These are phyloP conservation scores for Balamuthia mandrillaris DNA, from an alignment of 208 protist genomes.

Conservation along the genomic window DNA sequence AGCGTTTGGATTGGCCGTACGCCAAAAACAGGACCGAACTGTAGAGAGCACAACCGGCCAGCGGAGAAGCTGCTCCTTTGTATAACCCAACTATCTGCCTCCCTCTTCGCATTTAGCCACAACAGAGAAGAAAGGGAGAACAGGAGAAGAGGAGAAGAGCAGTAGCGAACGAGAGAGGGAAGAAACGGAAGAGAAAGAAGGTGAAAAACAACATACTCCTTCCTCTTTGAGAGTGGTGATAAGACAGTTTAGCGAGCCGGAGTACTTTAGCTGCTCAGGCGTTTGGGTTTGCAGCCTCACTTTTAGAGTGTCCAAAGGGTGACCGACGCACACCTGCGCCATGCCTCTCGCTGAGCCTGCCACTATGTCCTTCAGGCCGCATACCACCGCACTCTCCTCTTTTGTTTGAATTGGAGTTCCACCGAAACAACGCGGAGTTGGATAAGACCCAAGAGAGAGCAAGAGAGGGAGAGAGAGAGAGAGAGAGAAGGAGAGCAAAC, in stretches of 20 bases:
- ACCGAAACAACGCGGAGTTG: no score
- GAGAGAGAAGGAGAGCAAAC: no score
- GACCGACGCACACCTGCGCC: conserved; percentile 13
- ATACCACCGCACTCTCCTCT: no score
- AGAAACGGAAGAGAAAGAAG: no score
- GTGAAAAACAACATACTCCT: not conserved
- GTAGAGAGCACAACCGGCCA: conserved; percentile 26
- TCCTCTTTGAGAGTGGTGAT: conserved; percentile 33
- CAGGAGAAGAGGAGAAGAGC: no score
- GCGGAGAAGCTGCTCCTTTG: conserved; percentile 29
- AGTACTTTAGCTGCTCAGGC: not conserved
- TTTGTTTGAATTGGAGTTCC: no score
- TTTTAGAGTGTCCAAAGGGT: conserved; percentile 29
- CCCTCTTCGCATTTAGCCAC: no score
- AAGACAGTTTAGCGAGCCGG: conserved; percentile 1
- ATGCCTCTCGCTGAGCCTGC: conserved; percentile 14
- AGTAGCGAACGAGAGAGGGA: no score
- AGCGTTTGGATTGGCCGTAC: conserved; percentile 8
- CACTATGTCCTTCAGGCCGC: not conserved
- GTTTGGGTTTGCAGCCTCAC: conserved; percentile 28
- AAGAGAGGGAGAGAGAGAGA: no score
- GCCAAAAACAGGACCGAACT: conserved; percentile 14
- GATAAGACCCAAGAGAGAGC: no score
- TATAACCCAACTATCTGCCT: conserved; percentile 17
- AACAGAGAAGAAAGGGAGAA: no score